phyloP scores from a whole-genome alignment of 805 yeast species.

The Wickerhamomyces strasburgensis region DNA sequence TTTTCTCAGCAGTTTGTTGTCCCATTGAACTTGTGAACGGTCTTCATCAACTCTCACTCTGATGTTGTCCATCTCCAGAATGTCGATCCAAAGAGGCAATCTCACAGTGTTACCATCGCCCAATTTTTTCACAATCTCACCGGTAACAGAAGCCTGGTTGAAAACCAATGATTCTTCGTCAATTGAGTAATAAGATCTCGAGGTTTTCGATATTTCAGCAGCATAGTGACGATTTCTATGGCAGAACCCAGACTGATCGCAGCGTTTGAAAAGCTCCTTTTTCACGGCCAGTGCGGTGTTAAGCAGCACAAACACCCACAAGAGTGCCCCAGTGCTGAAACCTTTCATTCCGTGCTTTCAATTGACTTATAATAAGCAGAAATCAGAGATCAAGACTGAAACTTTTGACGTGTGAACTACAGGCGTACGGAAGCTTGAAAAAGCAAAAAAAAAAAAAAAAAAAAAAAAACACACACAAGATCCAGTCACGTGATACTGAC shows the following conservation, averaged over 20 bases:
- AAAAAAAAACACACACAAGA: no score
- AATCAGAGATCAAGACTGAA: no score
- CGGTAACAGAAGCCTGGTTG: slow-evolving; percentile 35
- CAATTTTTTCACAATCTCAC: slow-evolving; percentile 42
- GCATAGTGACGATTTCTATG: slow-evolving; percentile 71
- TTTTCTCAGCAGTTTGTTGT: slow-evolving; percentile 30
- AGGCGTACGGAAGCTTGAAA: no score
- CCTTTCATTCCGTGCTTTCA: slow-evolving; percentile 1
- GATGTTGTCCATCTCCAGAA: slow-evolving; percentile 54
- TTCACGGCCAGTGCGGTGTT: slow-evolving; percentile 40
- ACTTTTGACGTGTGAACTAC: no score
- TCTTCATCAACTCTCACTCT: slow-evolving; percentile 64
- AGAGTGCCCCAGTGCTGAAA: not conserved
- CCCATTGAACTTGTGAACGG: slow-evolving; percentile 26
- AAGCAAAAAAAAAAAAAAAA: no score
- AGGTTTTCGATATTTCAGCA: slow-evolving; percentile 16
- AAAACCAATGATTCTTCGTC: slow-evolving; percentile 32
- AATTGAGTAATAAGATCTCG: slow-evolving; percentile 36
- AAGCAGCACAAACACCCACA: not conserved
- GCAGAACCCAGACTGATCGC: slow-evolving; percentile 82
- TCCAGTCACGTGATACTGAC: no score
- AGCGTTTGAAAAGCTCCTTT: slow-evolving; percentile 66
- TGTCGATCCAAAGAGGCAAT: slow-evolving; percentile 53
- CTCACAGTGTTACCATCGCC: slow-evolving; percentile 34
- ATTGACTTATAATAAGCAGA: not conserved